These are phyloP conservation scores for Pseudogymnoascus sp. DNA, from an alignment of 2,329 filamentous ascomycete genomes.

Conservation along the genomic window DNA sequence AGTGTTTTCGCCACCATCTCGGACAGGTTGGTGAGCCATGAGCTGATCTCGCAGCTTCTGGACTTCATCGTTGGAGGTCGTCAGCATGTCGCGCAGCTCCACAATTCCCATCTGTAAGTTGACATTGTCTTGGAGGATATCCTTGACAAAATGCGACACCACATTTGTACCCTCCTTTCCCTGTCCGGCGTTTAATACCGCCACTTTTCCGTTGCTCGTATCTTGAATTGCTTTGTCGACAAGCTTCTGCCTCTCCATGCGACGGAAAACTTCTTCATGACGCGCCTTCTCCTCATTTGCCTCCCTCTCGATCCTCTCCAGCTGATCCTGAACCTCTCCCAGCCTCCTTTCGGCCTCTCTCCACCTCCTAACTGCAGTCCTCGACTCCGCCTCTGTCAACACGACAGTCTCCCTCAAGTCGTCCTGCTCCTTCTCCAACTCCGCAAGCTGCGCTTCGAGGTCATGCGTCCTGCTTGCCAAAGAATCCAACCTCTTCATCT, in stretches of 20 bases:
- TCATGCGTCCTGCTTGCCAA: constrained; percentile 68
- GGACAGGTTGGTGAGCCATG: constrained; percentile 65
- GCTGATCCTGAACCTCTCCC: constrained; percentile 71
- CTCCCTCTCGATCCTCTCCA: constrained; percentile 83
- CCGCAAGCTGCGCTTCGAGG: constrained; percentile 71
- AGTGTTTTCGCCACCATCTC: constrained; percentile 29
- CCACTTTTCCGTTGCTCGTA: constrained; percentile 56
- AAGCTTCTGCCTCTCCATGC: constrained; percentile 75
- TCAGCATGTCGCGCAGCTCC: constrained; percentile 82
- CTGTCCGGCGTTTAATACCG: constrained; percentile 55
- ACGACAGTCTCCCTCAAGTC: constrained; percentile 61
- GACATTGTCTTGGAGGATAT: constrained; percentile 90
- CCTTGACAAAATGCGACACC: constrained; percentile 93
- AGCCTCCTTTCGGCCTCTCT: constrained; percentile 76
- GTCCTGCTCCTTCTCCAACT: constrained; percentile 76
- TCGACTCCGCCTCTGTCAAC: constrained; percentile 65
- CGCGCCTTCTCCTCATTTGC: constrained; percentile 70
- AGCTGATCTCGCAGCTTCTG: constrained; percentile 78
- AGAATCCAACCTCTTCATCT: constrained; percentile 65
- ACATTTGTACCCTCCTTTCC: constrained; percentile 57
- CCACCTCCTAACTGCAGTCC: constrained; percentile 74
- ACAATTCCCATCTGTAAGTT: constrained; percentile 87
- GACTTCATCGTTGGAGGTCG: constrained; percentile 90
- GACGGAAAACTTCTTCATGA: constrained; percentile 70
- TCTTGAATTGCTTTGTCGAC: constrained; percentile 77